Base-by-base conservation (phyloP, 805 yeast species). In the Kuraishia capsulata region DNA sequence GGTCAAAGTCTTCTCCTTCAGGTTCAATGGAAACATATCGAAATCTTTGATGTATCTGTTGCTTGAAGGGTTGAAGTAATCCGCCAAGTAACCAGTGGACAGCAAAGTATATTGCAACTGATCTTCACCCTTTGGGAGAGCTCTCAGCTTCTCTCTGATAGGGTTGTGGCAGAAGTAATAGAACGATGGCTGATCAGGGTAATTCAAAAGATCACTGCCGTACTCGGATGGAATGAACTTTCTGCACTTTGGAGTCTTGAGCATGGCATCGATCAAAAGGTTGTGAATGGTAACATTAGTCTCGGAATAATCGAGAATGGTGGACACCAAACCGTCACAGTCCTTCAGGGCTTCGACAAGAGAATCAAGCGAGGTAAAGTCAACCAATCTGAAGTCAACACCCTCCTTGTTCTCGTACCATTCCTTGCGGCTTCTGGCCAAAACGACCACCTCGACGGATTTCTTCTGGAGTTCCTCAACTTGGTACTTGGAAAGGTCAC, bases 41-140 rank as follows among this genome's bases (percentile, higher is more conserved):
- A 31, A 18, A 16, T 31, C 34, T 16, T 31, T 31, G 34, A 31
- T 31, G 34, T 31, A 31, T 31, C 34, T 31, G 34, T 31, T 31
- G 11, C 13, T 13, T 13, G 34, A 20, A 11, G 13, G 34, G 16
- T n/a, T 16, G 5, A 31, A 31, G 20, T 31, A 31, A 5, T 31
- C 34, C 18, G 11, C 16, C 34, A 31, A 31, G 21, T 20, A 31
- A 31, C 34, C 34, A 31, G 21, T 18, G 5, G 19, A 18, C n/a
- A 31, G 20, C 34, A 31, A 31, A 5, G 34, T 31, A n/a, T 20
- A 31, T 16, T 31, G 21, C 5, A 31, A 20, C 6, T 18, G 6
- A 11, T 19, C 34, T 11, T 8, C 10, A 23, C 26, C 26, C 26
- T 23, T 23, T 23, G 26, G 26, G 11, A 23, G 26, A 23, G 26